phyloP scores from a whole-genome alignment of 225 moss, liverwort and hornwort species.

The Polytrichum commune region DNA sequence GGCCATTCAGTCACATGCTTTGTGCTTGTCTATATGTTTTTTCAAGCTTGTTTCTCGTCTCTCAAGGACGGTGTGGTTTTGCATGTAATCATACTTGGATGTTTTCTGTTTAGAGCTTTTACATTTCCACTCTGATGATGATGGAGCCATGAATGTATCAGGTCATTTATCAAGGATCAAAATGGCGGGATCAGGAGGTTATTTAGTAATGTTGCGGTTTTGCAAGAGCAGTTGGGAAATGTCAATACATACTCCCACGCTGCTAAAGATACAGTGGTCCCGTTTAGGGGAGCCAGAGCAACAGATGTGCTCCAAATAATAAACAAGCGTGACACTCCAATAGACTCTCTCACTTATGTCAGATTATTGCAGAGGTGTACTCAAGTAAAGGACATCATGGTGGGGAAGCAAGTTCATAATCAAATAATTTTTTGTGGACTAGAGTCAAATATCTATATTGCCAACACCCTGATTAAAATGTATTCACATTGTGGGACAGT shows the following conservation, averaged over 20 bases:
- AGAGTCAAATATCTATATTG: constrained; percentile 27
- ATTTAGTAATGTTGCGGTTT: background rate
- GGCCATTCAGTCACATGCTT: too few species aligned
- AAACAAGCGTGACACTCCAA: constrained; percentile 10
- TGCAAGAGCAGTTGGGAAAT: background rate
- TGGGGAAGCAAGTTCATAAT: constrained; percentile 20
- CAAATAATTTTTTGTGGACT: constrained; percentile 16
- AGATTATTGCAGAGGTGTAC: constrained; percentile 38
- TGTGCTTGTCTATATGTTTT: too few species aligned
- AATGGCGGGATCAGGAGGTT: background rate
- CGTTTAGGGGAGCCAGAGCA: background rate
- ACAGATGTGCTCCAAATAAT: constrained; percentile 19
- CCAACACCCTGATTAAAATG: constrained; percentile 36
- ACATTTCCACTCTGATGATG: background rate
- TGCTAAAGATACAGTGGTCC: background rate
- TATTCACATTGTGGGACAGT: constrained; percentile 30
- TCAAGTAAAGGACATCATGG: constrained; percentile 19
- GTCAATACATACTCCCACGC: background rate
- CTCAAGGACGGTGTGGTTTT: too few species aligned
- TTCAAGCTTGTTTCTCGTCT: too few species aligned
- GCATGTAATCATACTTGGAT: too few species aligned
- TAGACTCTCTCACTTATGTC: constrained; percentile 32
- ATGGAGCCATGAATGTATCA: background rate
- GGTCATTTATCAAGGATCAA: background rate
- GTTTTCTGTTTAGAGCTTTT: too few species aligned